A percentile compares a stretch with the other conserved stretches of the same genome.
phyloP scores from a whole-genome alignment of 495 filamentous ascomycete species.

The Penicillium ochrochloron region DNA sequence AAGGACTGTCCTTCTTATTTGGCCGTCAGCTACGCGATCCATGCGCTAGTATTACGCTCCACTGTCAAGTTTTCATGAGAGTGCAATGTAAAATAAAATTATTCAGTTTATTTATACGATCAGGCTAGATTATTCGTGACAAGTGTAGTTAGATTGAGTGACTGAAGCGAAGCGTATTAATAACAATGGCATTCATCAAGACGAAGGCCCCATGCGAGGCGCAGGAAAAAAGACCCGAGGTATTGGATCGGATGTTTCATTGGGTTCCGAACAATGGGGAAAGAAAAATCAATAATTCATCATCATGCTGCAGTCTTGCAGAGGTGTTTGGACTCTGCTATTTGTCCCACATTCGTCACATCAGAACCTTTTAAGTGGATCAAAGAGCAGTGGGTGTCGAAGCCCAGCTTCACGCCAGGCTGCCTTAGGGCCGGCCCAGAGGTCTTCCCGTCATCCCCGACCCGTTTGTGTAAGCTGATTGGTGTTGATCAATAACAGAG shows the following conservation, averaged over 20 bases:
- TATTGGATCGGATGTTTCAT: background rate
- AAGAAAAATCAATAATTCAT: background rate
- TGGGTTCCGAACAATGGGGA: background rate
- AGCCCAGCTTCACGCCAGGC: background rate
- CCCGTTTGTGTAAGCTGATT: background rate
- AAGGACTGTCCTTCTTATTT: conserved; percentile 4
- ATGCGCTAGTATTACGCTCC: conserved; percentile 4
- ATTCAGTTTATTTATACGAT: no score
- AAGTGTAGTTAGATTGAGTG: background rate
- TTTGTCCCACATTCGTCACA: background rate
- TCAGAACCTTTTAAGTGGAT: background rate
- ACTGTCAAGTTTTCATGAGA: background rate
- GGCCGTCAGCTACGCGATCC: background rate
- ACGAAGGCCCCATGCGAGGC: background rate
- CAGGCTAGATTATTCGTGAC: background rate
- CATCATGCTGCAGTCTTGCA: background rate
- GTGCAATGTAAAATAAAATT: background rate
- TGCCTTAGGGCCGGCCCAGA: conserved; percentile 5
- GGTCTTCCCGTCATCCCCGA: background rate
- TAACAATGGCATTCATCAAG: background rate
- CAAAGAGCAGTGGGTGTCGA: background rate
- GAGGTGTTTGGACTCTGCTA: background rate
- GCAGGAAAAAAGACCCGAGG: background rate
- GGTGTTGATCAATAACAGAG: background rate
- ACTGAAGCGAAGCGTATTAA: conserved; percentile 2